Conservation (phyloP, 2,329 filamentous ascomycete species). For the Biscogniauxia sp. region DNA sequence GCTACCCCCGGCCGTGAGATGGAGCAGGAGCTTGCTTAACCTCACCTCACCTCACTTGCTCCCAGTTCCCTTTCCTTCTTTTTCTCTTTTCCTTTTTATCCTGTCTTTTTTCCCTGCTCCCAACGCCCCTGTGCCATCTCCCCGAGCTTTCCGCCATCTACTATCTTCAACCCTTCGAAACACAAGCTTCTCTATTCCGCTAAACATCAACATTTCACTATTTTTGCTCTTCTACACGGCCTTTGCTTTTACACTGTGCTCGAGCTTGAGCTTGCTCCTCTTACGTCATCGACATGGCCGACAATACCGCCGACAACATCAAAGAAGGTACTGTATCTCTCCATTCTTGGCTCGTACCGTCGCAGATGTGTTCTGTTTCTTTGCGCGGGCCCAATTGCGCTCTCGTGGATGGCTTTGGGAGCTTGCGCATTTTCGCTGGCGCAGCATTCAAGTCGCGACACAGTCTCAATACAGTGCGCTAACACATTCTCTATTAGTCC, state of each 20-base stretch:
- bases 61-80: constrained; percentile 16
- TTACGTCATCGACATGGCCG: constrained; percentile 38
- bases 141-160: constrained; percentile 3
- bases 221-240: constrained; percentile 1
- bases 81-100: constrained; percentile 9
- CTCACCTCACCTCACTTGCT: constrained; percentile 27
- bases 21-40: constrained; percentile 26
- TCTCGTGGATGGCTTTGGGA: constrained; percentile 10
- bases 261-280: constrained; percentile 16
- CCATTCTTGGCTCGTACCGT: constrained; percentile 8
- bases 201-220: constrained; percentile 7
- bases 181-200: constrained; percentile 5
- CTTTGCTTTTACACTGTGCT: constrained; percentile 21
- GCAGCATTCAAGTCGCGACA: constrained; percentile 15
- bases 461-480: constrained; percentile 25
- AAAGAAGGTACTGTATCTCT: constrained; percentile 30
- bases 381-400: constrained; percentile 18
- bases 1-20: constrained; percentile 14
- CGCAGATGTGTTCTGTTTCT: constrained; percentile 13
- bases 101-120: constrained; percentile 7
- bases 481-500: constrained; percentile 18
- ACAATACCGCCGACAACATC: constrained; percentile 26
- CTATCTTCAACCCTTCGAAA: constrained; percentile 1
- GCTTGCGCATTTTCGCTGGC: constrained; percentile 14
- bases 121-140: constrained; percentile 1